Conservation (phyloP, 2,329 filamentous ascomycete genomes). For the Coleophoma crateriformis region DNA sequence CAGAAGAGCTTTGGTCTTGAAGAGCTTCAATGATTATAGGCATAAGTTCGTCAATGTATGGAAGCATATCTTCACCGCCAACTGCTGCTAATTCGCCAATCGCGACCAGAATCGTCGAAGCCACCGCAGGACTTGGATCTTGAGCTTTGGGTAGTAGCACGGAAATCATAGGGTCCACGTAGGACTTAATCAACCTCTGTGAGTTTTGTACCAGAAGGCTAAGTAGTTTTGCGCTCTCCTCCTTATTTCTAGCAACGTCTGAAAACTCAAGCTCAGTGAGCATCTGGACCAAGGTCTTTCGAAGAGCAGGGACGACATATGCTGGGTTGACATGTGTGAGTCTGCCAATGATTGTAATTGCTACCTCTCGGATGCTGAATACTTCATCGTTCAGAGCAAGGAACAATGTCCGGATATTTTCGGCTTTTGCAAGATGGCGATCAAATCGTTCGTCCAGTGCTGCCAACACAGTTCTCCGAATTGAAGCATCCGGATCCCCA, state of each 20-base stretch:
- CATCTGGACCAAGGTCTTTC: conserved; percentile 93
- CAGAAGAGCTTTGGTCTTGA: conserved; percentile 86
- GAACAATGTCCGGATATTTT: conserved; percentile 94
- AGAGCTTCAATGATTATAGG: conserved; percentile 89
- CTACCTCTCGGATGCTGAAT: conserved; percentile 87
- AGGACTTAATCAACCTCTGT: conserved; percentile 88
- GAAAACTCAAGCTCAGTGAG: conserved; percentile 95
- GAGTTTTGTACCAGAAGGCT: conserved; percentile 91
- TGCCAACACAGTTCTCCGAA: conserved; percentile 79
- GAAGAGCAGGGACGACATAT: conserved; percentile 92
- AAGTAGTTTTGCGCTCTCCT: conserved; percentile 90
- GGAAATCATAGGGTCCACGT: conserved; percentile 93
- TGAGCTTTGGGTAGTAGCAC: conserved; percentile 90
- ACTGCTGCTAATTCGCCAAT: conserved; percentile 93
- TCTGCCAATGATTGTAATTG: conserved; percentile 93
- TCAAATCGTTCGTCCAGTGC: conserved; percentile 94
- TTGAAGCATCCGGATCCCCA: conserved; percentile 84
- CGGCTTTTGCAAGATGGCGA: conserved; percentile 90
- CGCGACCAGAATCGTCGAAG: conserved; percentile 89
- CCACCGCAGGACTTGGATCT: conserved; percentile 80
- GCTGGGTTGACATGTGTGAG: conserved; percentile 88
- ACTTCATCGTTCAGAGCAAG: conserved; percentile 93
- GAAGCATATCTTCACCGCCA: conserved; percentile 87
- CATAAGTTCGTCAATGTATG: conserved; percentile 90
- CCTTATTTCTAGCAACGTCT: conserved; percentile 88